phyloP scores from a whole-genome alignment of 208 protist species.

The Leishmania major region DNA sequence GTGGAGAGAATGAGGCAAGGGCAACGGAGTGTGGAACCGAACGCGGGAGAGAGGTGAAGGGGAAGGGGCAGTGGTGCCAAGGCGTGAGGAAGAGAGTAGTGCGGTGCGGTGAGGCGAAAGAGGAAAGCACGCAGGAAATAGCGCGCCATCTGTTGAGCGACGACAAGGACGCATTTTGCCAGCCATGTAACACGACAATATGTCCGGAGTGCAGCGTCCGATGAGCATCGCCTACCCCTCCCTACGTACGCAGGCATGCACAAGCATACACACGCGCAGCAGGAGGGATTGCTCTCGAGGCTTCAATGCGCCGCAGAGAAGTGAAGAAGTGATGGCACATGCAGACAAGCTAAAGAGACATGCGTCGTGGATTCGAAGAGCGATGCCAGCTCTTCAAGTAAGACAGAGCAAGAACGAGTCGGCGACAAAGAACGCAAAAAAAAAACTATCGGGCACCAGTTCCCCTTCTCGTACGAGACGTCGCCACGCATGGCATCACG shows the following conservation, averaged over 20 bases:
- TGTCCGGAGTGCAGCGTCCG: neutral
- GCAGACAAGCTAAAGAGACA: neutral
- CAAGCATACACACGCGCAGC: neutral
- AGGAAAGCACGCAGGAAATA: neutral
- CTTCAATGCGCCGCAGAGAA: neutral
- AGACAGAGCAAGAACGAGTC: neutral
- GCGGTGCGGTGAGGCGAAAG: neutral
- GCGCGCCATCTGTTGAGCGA: neutral
- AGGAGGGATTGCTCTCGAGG: neutral
- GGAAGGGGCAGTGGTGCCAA: neutral
- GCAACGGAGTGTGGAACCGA: neutral
- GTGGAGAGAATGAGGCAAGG: neutral
- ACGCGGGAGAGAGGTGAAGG: slow-evolving; percentile 6
- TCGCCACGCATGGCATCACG: neutral
- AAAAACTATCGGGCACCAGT: neutral
- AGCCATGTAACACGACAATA: neutral
- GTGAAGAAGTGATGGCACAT: neutral
- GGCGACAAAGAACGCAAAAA: neutral
- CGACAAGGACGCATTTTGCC: neutral
- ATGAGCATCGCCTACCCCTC: neutral
- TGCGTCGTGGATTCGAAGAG: neutral
- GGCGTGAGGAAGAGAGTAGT: neutral
- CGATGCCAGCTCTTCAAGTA: neutral
- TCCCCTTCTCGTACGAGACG: neutral
- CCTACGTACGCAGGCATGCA: neutral